Percentiles rank a stretch among this genome's conserved stretches.
phyloP scores from a whole-genome alignment of 2,329 filamentous ascomycete species.

The Triangularia setosa region DNA sequence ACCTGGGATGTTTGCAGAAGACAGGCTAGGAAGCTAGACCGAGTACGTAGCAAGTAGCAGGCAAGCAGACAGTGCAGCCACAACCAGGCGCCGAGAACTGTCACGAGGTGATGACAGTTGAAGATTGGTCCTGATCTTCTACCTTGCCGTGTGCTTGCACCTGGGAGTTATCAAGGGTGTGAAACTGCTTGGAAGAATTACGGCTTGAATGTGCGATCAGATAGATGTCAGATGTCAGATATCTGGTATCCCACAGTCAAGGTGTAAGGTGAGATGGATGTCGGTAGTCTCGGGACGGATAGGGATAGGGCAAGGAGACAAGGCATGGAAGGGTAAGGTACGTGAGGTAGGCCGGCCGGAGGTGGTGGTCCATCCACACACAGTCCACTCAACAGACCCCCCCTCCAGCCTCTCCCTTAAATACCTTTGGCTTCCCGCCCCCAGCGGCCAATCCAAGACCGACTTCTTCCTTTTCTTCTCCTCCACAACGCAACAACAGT shows the following conservation, averaged over 20 bases:
- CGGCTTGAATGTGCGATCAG: background rate
- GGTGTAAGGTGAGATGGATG: background rate
- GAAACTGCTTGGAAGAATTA: background rate
- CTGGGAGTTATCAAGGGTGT: background rate
- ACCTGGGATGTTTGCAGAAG: background rate
- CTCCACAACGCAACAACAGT: conserved; percentile 9
- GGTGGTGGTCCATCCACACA: conserved; percentile 14
- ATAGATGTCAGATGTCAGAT: background rate
- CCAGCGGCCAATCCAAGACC: conserved; percentile 13
- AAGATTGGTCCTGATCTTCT: background rate
- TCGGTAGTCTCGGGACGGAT: background rate
- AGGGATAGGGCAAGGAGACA: conserved; percentile 1
- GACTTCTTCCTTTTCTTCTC: conserved; percentile 10
- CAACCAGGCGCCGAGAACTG: background rate
- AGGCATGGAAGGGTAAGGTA: background rate
- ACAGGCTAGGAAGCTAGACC: background rate
- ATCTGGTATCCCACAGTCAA: background rate
- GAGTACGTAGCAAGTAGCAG: background rate
- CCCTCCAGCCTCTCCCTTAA: conserved; percentile 18
- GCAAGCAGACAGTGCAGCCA: background rate
- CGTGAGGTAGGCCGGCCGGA: background rate
- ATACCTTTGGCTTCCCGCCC: conserved; percentile 17
- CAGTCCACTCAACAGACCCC: conserved; percentile 5
- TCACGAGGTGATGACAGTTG: background rate
- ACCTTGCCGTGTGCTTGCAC: background rate